These are phyloP conservation scores for Leishmania aethiopica DNA, from an alignment of 208 protist genomes.

Conservation along the genomic window DNA sequence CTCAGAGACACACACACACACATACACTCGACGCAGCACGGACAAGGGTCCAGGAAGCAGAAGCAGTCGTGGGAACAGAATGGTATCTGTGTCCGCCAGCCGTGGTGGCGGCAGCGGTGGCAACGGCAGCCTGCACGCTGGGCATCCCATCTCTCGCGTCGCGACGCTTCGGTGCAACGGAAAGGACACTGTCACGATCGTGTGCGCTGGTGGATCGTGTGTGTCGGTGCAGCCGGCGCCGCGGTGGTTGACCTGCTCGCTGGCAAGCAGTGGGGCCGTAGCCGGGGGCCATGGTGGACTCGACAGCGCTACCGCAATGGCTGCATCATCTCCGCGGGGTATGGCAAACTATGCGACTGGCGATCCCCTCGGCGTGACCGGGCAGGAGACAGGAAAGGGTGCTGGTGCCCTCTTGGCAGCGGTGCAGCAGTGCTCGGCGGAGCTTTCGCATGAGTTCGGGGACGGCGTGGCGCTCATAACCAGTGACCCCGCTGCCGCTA, in stretches of 20 bases:
- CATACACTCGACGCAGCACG: background rate
- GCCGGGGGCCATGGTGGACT: background rate
- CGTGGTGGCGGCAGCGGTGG: background rate
- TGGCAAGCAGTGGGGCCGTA: background rate
- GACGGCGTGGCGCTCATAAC: background rate
- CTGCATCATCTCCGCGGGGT: background rate
- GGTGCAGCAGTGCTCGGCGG: conserved; percentile 9
- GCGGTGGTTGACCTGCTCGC: conserved; percentile 1
- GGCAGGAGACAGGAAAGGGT: conserved; percentile 14
- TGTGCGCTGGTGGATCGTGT: conserved; percentile 23
- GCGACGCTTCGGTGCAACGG: conserved; percentile 14
- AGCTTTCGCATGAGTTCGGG: background rate
- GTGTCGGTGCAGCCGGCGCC: conserved; percentile 29
- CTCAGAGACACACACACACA: background rate
- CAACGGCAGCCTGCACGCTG: background rate
- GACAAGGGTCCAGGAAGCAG: background rate
- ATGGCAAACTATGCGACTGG: background rate
- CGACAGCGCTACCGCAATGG: background rate
- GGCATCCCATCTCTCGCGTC: conserved; percentile 22
- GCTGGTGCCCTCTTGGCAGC: conserved; percentile 7
- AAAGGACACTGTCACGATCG: background rate
- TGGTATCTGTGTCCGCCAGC: background rate
- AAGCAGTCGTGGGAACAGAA: background rate
- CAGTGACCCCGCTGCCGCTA: background rate
- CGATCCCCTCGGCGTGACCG: background rate